Evolutionary conservation across 768 basidiomycete species (phyloP).

Genomic region (Clitopilus passeckerianus): DNA sequence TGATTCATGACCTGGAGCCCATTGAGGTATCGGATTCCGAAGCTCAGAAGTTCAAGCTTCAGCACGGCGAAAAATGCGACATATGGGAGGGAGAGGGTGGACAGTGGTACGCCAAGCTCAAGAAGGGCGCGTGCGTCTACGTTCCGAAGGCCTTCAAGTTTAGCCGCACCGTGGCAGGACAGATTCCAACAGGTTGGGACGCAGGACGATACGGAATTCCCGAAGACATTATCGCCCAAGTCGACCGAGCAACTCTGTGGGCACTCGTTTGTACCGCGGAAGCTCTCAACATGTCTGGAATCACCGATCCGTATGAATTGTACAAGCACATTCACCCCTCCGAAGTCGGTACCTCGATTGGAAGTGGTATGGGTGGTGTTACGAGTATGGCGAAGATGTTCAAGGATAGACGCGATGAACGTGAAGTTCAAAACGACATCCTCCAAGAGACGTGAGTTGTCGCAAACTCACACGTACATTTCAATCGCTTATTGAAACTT

Average conservation of each 20-base stretch:
- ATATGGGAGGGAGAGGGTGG: constrained; percentile 88
- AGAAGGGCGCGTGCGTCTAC: constrained; percentile 91
- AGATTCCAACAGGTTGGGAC: constrained; percentile 96
- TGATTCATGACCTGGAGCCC: constrained; percentile 94
- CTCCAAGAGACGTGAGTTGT: constrained; percentile 93
- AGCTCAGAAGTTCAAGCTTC: constrained; percentile 91
- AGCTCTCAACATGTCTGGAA: constrained; percentile 93
- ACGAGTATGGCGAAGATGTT: constrained; percentile 94
- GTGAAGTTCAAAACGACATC: constrained; percentile 97
- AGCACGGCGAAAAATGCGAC: constrained; percentile 96
- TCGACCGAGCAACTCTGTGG: constrained; percentile 92
- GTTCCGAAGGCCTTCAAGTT: constrained; percentile 96
- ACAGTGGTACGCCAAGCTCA: constrained; percentile 98
- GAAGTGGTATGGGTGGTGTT: constrained; percentile 97
- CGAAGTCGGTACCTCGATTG: constrained; percentile 90
- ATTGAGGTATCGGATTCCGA: constrained; percentile 90
- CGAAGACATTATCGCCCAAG: constrained; percentile 91
- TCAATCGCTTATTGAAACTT: background rate
- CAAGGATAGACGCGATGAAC: constrained; percentile 97
- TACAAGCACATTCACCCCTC: constrained; percentile 97
- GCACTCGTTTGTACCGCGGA: constrained; percentile 92
- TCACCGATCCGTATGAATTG: constrained; percentile 96
- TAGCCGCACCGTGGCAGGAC: constrained; percentile 91
- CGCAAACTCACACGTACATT: background rate
- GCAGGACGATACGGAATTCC: constrained; percentile 97